phyloP scores from a whole-genome alignment of 2,329 filamentous ascomycete genomes.

The Macrophomina pseudophaseolina region DNA sequence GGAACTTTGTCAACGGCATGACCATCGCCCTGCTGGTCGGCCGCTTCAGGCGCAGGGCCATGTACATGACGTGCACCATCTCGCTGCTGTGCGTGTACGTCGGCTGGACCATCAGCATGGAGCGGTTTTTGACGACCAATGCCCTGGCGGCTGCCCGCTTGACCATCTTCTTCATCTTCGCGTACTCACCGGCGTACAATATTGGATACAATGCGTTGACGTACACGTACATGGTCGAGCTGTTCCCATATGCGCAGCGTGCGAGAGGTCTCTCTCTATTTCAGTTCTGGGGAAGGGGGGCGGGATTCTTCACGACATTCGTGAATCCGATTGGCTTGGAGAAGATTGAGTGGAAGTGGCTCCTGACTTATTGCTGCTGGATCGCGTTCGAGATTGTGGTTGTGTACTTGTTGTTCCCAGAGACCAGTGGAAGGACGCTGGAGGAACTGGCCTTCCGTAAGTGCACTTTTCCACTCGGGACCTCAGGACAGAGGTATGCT shows the following conservation, averaged over 20 bases:
- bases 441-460: conserved; percentile 49
- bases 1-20: conserved; percentile 52
- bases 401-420: conserved; percentile 44
- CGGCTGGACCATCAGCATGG: conserved; percentile 47
- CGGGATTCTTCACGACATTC: conserved; percentile 65
- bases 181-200: conserved; percentile 58
- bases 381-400: conserved; percentile 49
- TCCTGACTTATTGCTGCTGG: conserved; percentile 49
- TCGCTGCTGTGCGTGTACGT: conserved; percentile 44
- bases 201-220: conserved; percentile 64
- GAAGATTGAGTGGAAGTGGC: conserved; percentile 46
- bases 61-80: conserved; percentile 57
- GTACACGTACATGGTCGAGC: conserved; percentile 58
- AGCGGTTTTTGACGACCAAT: conserved; percentile 44
- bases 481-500: conserved; percentile 16
- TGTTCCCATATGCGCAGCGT: conserved; percentile 56
- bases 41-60: conserved; percentile 60
- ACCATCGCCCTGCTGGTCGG: conserved; percentile 63
- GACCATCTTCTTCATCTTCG: conserved; percentile 60
- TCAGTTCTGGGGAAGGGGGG: conserved; percentile 67
- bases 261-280: conserved; percentile 59
- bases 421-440: conserved; percentile 47
- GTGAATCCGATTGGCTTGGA: conserved; percentile 69
- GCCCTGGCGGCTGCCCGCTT: conserved; percentile 40
- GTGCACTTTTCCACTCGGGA: conserved; percentile 26